These are phyloP conservation scores for Apostasia shenzhenica DNA, from an alignment of 106 monocot species.

Conservation along the genomic window DNA sequence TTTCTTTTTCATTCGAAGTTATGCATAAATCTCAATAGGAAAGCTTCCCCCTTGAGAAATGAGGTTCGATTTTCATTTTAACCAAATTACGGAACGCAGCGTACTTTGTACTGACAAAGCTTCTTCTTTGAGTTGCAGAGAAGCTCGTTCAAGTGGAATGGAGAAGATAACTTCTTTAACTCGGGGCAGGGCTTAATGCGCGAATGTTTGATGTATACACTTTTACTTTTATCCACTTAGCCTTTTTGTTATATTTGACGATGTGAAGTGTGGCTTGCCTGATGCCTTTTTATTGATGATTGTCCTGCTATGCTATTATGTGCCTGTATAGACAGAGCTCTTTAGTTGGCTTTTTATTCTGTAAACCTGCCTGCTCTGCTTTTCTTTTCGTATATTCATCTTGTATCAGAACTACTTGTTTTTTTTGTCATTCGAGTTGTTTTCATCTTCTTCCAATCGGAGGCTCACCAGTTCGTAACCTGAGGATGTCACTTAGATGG, in stretches of 20 bases:
- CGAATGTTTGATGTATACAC: not conserved
- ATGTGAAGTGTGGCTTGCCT: constrained; percentile 8
- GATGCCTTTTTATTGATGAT: not conserved
- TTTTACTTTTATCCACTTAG: not conserved
- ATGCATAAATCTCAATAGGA: too few relatives aligned
- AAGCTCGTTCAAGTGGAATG: constrained; percentile 17
- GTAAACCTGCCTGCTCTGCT: not conserved
- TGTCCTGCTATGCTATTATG: not conserved
- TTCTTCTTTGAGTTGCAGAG: constrained; percentile 5
- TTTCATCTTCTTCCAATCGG: too few relatives aligned
- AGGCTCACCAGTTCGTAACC: too few relatives aligned
- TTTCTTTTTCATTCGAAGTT: too few relatives aligned
- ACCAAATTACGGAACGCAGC: not conserved
- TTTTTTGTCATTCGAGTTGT: too few relatives aligned
- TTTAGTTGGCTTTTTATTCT: not conserved
- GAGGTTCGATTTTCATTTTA: too few relatives aligned
- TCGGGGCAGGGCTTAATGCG: not conserved
- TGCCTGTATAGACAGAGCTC: not conserved
- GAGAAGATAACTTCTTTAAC: constrained; percentile 11
- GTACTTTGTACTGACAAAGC: not conserved
- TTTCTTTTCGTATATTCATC: not conserved
- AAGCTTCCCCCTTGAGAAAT: too few relatives aligned
- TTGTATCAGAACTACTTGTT: not conserved
- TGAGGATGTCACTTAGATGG: too few relatives aligned
- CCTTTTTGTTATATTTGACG: not conserved